Evolutionary conservation across 495 filamentous ascomycete species (phyloP).

Genomic region (Evernia prunastri): DNA sequence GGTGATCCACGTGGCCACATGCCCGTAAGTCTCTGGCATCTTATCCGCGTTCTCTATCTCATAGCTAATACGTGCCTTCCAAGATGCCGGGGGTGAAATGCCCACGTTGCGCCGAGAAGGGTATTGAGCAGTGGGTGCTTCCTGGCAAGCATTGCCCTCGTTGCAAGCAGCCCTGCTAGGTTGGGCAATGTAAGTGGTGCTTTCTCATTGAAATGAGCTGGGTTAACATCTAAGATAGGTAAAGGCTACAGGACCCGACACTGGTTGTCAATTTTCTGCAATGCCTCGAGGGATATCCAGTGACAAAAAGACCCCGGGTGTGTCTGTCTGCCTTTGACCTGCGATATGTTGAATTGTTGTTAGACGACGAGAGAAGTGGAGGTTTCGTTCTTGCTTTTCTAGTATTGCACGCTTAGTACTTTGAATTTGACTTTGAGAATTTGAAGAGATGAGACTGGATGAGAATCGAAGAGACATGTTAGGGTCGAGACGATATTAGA

Average conservation of each 20-base stretch:
- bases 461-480: not conserved
- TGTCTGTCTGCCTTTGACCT: not conserved
- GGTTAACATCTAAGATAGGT: not conserved
- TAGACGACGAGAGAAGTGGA: not conserved
- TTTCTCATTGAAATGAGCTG: not conserved
- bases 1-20: not conserved
- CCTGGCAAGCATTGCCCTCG: slow-evolving; percentile 21
- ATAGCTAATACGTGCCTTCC: not conserved
- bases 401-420: not conserved
- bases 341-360: not conserved
- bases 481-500: not conserved
- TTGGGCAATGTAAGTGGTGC: not conserved
- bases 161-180: slow-evolving; percentile 20
- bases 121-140: slow-evolving; percentile 23
- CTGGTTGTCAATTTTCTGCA: not conserved
- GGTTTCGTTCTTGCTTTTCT: not conserved
- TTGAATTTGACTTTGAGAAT: not conserved
- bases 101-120: slow-evolving; percentile 21
- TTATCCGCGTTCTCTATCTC: not conserved
- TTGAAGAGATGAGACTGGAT: not conserved
- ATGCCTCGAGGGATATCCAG: not conserved
- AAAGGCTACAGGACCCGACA: not conserved
- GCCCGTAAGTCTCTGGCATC: slow-evolving; percentile 2
- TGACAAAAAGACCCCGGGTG: not conserved
- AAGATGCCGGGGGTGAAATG: slow-evolving; percentile 22